Evolutionary conservation across 2,329 filamentous ascomycete genomes (phyloP).

Genomic region (Dactylellina drechsleri): DNA sequence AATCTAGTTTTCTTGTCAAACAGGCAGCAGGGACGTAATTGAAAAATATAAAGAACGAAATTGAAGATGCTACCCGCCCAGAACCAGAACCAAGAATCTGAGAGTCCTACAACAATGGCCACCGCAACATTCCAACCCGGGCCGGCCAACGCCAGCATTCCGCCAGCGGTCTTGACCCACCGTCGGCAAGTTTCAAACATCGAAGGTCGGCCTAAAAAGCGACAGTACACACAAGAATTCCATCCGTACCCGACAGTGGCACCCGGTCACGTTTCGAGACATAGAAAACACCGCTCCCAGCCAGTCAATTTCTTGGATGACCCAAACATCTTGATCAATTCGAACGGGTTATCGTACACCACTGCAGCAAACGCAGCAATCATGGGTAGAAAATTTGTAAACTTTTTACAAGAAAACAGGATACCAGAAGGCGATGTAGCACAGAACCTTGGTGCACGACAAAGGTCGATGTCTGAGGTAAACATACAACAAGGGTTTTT

Average conservation of each 20-base stretch:
- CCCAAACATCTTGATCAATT: slow-evolving; percentile 44
- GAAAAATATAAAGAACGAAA: slow-evolving; percentile 9
- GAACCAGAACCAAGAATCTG: slow-evolving; percentile 55
- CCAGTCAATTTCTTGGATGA: slow-evolving; percentile 52
- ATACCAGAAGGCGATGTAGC: slow-evolving; percentile 47
- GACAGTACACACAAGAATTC: slow-evolving; percentile 48
- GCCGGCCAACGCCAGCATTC: slow-evolving; percentile 49
- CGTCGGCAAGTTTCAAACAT: slow-evolving; percentile 51
- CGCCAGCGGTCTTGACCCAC: slow-evolving; percentile 41
- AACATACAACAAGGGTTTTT: slow-evolving; percentile 49
- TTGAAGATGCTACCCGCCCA: slow-evolving; percentile 51
- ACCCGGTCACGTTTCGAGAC: slow-evolving; percentile 43
- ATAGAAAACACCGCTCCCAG: slow-evolving; percentile 50
- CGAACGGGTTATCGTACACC: slow-evolving; percentile 36
- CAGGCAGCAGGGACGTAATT: slow-evolving; percentile 26
- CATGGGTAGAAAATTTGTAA: slow-evolving; percentile 51
- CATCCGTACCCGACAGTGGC: slow-evolving; percentile 41
- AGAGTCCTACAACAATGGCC: slow-evolving; percentile 49
- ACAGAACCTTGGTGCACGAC: slow-evolving; percentile 39
- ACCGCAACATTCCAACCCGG: slow-evolving; percentile 52
- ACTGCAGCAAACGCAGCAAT: slow-evolving; percentile 35
- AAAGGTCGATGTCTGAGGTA: slow-evolving; percentile 52
- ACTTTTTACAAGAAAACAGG: slow-evolving; percentile 52
- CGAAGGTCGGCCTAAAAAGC: slow-evolving; percentile 44
- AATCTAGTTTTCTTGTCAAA: slow-evolving; percentile 24